phyloP scores from a whole-genome alignment of 129 eudicot genomes.

The Scalesia atractyloides region DNA sequence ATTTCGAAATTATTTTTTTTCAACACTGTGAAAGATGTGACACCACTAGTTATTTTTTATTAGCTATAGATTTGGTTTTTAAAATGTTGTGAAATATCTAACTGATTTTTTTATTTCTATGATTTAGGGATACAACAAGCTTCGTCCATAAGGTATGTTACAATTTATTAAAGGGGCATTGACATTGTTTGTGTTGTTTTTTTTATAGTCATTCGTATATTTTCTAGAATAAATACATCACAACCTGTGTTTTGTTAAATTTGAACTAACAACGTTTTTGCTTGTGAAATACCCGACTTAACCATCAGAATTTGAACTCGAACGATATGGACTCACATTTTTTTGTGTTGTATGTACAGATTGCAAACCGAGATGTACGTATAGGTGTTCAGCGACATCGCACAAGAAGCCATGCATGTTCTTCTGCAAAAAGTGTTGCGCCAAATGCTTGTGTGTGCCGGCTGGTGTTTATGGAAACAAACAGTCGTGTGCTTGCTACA shows the following conservation, averaged over 20 bases:
- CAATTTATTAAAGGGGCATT: neutral
- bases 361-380: constrained; percentile 58
- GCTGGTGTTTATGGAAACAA: constrained; percentile 63
- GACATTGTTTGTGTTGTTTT: neutral
- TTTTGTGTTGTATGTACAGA: constrained; percentile 33
- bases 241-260: too few species aligned
- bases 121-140: constrained; percentile 49
- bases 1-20: too few species aligned
- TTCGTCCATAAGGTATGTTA: constrained; percentile 51
- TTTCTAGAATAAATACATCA: too few species aligned
- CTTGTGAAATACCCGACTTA: too few species aligned
- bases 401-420: constrained; percentile 86
- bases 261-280: too few species aligned
- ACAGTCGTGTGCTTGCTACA: constrained; percentile 70
- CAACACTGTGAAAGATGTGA: too few species aligned
- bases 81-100: neutral
- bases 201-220: too few species aligned
- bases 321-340: neutral
- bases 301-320: too few species aligned
- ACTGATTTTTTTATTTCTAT: neutral
- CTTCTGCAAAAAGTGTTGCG: constrained; percentile 68
- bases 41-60: too few species aligned
- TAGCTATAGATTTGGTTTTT: neutral
- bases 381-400: constrained; percentile 73
- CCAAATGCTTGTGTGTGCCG: constrained; percentile 74